Evolutionary conservation across 768 basidiomycete genomes (phyloP).

Genomic region (Phaffia australis): DNA sequence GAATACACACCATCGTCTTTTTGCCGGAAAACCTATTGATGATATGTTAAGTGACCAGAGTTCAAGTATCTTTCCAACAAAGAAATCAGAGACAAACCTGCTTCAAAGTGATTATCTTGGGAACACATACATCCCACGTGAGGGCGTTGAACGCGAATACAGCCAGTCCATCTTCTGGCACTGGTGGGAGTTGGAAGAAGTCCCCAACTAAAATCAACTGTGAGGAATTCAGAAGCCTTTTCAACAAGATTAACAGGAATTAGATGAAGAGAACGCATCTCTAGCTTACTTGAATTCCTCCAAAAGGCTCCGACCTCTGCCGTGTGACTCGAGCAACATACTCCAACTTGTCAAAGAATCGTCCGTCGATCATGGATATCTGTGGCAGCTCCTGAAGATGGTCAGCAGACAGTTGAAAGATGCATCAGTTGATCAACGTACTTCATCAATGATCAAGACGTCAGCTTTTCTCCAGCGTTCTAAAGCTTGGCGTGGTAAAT

Average conservation of each 20-base stretch:
- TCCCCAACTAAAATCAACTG: conserved; percentile 19
- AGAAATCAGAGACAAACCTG: neutral
- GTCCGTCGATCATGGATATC: conserved; percentile 13
- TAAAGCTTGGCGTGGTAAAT: neutral
- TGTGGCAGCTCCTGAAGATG: no score
- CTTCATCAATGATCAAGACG: conserved; percentile 21
- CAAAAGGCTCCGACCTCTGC: conserved; percentile 6
- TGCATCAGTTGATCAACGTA: neutral
- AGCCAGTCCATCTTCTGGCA: neutral
- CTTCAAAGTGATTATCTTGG: neutral
- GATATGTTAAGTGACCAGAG: neutral
- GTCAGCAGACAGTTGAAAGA: neutral
- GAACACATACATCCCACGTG: conserved; percentile 8
- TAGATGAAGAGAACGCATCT: no score
- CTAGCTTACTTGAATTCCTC: conserved; percentile 6
- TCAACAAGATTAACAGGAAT: no score
- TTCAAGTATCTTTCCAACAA: no score
- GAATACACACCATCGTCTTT: neutral
- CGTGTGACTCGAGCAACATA: neutral
- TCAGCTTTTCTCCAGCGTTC: conserved; percentile 8
- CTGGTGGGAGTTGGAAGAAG: conserved; percentile 21
- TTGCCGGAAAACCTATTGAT: conserved; percentile 8
- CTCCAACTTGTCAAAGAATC: conserved; percentile 18
- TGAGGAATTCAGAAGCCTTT: no score
- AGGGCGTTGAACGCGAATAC: conserved; percentile 6